These are phyloP conservation scores for Naegleria lovaniensis DNA, from an alignment of 208 protist species.

Conservation along the genomic window DNA sequence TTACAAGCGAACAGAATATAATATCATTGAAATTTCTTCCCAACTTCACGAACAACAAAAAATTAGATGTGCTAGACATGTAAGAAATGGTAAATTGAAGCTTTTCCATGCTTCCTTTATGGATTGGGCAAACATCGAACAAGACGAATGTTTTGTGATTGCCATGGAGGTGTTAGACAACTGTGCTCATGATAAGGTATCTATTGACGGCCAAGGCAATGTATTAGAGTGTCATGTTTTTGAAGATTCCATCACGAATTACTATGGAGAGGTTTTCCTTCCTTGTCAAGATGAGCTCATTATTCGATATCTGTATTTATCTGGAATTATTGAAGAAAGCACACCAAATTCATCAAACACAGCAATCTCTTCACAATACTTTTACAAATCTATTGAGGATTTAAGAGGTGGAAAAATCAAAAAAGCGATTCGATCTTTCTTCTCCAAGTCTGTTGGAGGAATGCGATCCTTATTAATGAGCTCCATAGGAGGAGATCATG, in stretches of 20 bases:
- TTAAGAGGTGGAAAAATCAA: neutral
- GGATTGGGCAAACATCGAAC: constrained; percentile 66
- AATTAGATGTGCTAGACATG: constrained; percentile 63
- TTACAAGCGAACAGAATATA: constrained; percentile 68
- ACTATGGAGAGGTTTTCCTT: neutral
- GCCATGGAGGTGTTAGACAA: constrained; percentile 67
- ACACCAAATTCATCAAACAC: neutral
- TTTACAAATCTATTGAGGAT: neutral
- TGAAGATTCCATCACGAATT: neutral
- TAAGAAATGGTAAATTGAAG: constrained; percentile 55
- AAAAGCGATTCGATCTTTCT: neutral
- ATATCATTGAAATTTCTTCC: constrained; percentile 68
- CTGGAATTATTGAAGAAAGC: neutral
- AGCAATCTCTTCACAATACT: neutral
- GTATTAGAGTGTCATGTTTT: neutral
- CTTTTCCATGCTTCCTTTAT: constrained; percentile 66
- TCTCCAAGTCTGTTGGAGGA: neutral
- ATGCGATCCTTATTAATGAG: neutral
- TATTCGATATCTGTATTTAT: neutral
- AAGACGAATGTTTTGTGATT: constrained; percentile 62
- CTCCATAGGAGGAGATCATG: neutral
- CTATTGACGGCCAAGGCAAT: constrained; percentile 61
- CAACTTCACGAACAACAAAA: constrained; percentile 61
- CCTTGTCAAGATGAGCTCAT: neutral
- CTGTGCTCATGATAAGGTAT: constrained; percentile 70